Base-by-base conservation (phyloP, 495 filamentous ascomycete species). In the Penicillium coprophilum region DNA sequence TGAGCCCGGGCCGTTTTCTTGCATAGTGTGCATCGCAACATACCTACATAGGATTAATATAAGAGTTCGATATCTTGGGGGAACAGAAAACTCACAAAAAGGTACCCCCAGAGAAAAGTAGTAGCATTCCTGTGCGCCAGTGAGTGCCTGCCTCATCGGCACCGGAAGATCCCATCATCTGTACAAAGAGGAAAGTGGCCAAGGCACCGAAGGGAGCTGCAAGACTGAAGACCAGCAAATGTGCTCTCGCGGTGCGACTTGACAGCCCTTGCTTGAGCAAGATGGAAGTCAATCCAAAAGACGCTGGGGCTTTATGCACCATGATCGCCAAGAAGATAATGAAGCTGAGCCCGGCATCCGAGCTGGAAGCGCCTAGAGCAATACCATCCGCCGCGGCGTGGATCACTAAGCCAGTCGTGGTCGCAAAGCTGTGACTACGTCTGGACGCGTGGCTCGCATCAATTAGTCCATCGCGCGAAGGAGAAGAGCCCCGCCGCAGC, bases 21-120 rank as follows among this genome's bases (percentile, higher is more conserved):
- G 90, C 91, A 97, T 96, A 3, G 92, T 91, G 67, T 98, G 94
- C 93, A 97, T 96, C 2, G 94, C 95, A 27, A 98, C 94, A 66
- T 98, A 97, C 67, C 92, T 96, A 52, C 11, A 20, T 10, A 17
- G 39, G 39, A 4, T 38, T 11, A 49, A 72, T 56, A 69, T 57
- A 46, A 46, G 38, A 44, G 43, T 13, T 41, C 7, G 40, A 27
- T 53, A 24, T 44, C 23, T 17, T 34, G 11, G 11, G 24, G 9
- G 5, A 27, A 27, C 51, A 43, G 28, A 39, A 53, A 10, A 81
- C 89, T 82, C 73, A 96, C 91, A 98, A 76, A 69, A 98, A 98
- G 4, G 94, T 98, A 15, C 94, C 94, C 2, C 86, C 94, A 13
- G 90, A 95, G 67, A 98, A 98, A 23, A 97, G 72, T 12, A 98